Conservation (phyloP, 257 asterid genomes). For the Lantana camara region DNA sequence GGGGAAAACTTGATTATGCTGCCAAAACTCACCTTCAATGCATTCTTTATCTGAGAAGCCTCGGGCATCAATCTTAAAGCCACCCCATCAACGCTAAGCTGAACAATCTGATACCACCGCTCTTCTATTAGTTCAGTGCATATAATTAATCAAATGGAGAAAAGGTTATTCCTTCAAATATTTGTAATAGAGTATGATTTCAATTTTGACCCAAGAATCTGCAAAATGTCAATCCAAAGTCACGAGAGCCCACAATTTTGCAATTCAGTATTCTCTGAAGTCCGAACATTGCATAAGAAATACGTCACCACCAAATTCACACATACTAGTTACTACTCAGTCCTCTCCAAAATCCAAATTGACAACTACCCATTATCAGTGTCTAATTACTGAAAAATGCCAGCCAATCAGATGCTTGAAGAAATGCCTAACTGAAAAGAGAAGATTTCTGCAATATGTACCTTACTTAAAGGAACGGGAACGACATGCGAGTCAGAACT, state of each 20-base stretch:
- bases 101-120: slow-evolving; percentile 66
- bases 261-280: background rate
- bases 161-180: background rate
- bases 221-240: background rate
- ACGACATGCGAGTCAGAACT: slow-evolving; percentile 72
- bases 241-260: slow-evolving; percentile 6
- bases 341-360: too few species aligned
- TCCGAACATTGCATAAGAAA: background rate
- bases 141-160: slow-evolving; percentile 10
- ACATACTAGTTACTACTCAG: background rate
- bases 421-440: slow-evolving; percentile 22
- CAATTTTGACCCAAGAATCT: slow-evolving; percentile 1
- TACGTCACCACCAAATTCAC: background rate
- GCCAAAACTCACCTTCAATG: slow-evolving; percentile 58
- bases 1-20: background rate
- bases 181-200: background rate
- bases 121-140: slow-evolving; percentile 25
- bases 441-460: slow-evolving; percentile 18
- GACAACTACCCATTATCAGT: background rate
- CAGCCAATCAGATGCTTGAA: slow-evolving; percentile 28
- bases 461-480: slow-evolving; percentile 85
- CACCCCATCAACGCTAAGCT: slow-evolving; percentile 87
- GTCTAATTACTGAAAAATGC: background rate
- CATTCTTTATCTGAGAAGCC: slow-evolving; percentile 83
- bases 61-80: slow-evolving; percentile 91